Conservation (phyloP, 352 stramenopile species). For the Phytophthora pluvialis region DNA sequence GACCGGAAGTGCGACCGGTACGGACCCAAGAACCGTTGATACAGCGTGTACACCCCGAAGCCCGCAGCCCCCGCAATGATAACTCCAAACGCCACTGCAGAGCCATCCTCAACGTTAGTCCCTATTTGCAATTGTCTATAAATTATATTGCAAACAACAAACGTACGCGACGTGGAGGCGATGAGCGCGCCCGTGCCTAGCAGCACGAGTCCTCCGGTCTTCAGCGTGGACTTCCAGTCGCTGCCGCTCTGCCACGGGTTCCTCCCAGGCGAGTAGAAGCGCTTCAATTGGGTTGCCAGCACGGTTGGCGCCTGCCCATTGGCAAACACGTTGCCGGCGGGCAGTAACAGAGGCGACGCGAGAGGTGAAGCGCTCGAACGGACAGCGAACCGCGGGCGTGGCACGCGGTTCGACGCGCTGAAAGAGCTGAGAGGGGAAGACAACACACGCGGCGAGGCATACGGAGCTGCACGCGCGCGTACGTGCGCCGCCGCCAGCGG, state of each 20-base stretch:
- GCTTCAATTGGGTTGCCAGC: slow-evolving; percentile 29
- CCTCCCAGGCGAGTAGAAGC: slow-evolving; percentile 40
- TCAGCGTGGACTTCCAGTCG: slow-evolving; percentile 62
- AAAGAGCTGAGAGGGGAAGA: slow-evolving; percentile 7
- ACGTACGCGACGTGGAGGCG: slow-evolving; percentile 67
- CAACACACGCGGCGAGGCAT: slow-evolving; percentile 3
- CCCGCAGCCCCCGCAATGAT: slow-evolving; percentile 69
- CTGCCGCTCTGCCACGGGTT: slow-evolving; percentile 48
- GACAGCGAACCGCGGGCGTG: slow-evolving; percentile 7
- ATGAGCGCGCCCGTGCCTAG: slow-evolving; percentile 64
- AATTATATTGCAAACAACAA: neutral
- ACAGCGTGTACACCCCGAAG: slow-evolving; percentile 78
- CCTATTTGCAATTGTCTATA: slow-evolving; percentile 1
- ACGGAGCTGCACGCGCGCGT: slow-evolving; percentile 4
- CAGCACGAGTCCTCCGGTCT: slow-evolving; percentile 67
- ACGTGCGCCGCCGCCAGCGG: slow-evolving; percentile 11
- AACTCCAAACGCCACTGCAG: slow-evolving; percentile 72
- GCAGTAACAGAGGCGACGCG: slow-evolving; percentile 7
- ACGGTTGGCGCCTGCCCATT: slow-evolving; percentile 1
- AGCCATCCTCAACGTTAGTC: slow-evolving; percentile 8
- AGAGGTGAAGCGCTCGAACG: neutral
- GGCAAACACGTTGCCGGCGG: neutral
- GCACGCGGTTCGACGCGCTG: neutral
- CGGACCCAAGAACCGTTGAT: slow-evolving; percentile 62
- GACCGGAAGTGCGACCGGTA: slow-evolving; percentile 47